These are phyloP conservation scores for Linnemannia exigua DNA, from an alignment of 192 early-diverging fungal genomes.

Conservation along the genomic window DNA sequence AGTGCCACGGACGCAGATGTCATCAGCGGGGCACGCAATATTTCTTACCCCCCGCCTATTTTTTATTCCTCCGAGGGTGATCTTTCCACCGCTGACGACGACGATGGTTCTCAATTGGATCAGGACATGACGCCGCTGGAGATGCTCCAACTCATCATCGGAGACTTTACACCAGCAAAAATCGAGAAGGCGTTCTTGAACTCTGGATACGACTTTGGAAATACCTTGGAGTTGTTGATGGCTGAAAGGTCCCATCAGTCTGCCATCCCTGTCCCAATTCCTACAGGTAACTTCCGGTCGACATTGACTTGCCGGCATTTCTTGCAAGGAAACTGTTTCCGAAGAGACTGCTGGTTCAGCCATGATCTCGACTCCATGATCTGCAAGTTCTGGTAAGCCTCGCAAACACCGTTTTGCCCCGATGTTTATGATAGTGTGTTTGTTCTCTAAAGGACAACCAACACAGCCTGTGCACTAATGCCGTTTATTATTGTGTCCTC, in stretches of 20 bases:
- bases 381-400: conserved; percentile 72
- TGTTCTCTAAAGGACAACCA: background rate
- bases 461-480: background rate
- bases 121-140: conserved; percentile 64
- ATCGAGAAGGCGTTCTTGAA: conserved; percentile 52
- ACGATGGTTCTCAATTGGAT: conserved; percentile 44
- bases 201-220: conserved; percentile 62
- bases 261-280: background rate
- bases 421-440: no score
- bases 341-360: conserved; percentile 70
- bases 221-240: conserved; percentile 55
- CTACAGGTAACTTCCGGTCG: conserved; percentile 12
- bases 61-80: conserved; percentile 29
- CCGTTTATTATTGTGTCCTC: conserved; percentile 6
- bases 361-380: conserved; percentile 66
- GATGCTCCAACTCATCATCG: conserved; percentile 59
- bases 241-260: background rate
- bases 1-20: conserved; percentile 46
- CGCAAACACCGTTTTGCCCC: background rate
- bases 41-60: conserved; percentile 41
- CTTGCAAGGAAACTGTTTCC: conserved; percentile 67
- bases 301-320: conserved; percentile 67
- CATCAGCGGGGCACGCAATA: conserved; percentile 17
- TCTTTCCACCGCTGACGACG: background rate
- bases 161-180: conserved; percentile 54